These are phyloP conservation scores for Torulaspora delbrueckii DNA, from an alignment of 805 yeast species.

Conservation along the genomic window DNA sequence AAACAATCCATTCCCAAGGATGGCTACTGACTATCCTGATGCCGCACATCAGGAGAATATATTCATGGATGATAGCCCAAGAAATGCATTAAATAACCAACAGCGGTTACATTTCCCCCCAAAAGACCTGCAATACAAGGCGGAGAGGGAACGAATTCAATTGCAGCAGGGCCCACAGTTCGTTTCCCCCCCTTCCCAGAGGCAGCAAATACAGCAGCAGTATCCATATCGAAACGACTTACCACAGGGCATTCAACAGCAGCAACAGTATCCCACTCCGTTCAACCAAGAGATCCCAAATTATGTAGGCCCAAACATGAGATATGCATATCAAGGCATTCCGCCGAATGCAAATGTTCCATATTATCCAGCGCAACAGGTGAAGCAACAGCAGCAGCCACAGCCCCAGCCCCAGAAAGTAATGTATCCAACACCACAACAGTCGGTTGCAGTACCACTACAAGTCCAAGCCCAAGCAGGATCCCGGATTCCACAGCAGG, in stretches of 20 bases:
- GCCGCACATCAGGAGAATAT: conserved; percentile 2
- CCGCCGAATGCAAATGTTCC: conserved; percentile 4
- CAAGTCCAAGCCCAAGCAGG: conserved; percentile 2
- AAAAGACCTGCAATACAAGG: conserved; percentile 1
- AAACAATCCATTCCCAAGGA: conserved; percentile 34
- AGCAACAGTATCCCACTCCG: conserved; percentile 6
- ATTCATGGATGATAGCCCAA: conserved; percentile 1
- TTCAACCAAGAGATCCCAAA: conserved; percentile 4
- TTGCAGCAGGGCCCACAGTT: conserved; percentile 2
- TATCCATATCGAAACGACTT: conserved; percentile 5
- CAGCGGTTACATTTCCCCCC: background rate
- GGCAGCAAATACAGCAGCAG: conserved; percentile 8
- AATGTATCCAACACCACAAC: background rate
- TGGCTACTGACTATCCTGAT: conserved; percentile 9
- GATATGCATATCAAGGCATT: conserved; percentile 5
- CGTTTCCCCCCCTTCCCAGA: conserved; percentile 2
- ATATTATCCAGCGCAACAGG: conserved; percentile 8
- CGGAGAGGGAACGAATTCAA: background rate
- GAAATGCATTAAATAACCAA: background rate
- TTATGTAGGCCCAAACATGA: background rate
- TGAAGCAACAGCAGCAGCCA: conserved; percentile 8
- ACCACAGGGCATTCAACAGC: conserved; percentile 2
- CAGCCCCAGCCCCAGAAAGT: conserved; percentile 9
- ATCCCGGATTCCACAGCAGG: conserved; percentile 1
- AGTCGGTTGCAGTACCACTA: background rate